Conservation (phyloP, 2,329 filamentous ascomycete species). For the Monosporascus sp. region DNA sequence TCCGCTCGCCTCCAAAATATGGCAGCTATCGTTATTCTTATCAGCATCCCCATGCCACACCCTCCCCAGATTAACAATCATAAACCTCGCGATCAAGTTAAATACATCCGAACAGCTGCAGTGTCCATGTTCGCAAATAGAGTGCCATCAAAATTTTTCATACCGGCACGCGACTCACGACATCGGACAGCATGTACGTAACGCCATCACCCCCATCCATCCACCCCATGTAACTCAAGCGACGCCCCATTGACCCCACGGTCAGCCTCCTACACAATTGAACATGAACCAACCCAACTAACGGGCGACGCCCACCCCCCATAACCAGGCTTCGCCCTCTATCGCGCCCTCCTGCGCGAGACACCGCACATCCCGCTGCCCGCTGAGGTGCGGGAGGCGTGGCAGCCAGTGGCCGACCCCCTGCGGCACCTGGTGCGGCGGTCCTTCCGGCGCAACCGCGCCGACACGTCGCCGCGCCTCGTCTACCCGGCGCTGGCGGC, state of each 20-base stretch:
- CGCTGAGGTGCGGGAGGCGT: conserved; percentile 32
- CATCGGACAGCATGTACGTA: conserved; percentile 46
- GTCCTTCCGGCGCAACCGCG: conserved; percentile 55
- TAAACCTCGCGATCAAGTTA: too few species aligned
- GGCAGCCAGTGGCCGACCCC: conserved; percentile 31
- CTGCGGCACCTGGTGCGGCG: conserved; percentile 54
- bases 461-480: conserved; percentile 53
- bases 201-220: not conserved
- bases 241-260: too few species aligned
- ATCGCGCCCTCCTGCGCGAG: conserved; percentile 61
- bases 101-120: too few species aligned
- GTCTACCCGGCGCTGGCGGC: conserved; percentile 57
- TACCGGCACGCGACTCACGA: conserved; percentile 45
- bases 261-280: not conserved
- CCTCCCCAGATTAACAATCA: too few species aligned
- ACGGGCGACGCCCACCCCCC: not conserved
- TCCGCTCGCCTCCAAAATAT: not conserved
- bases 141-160: conserved; percentile 24
- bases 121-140: not conserved
- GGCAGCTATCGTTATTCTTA: not conserved
- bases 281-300: not conserved
- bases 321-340: conserved; percentile 60
- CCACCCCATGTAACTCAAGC: too few species aligned
- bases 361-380: conserved; percentile 49
- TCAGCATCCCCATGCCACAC: too few species aligned